These are phyloP conservation scores for Arctostaphylos glauca DNA, from an alignment of 148 eudicot species.

Conservation along the genomic window DNA sequence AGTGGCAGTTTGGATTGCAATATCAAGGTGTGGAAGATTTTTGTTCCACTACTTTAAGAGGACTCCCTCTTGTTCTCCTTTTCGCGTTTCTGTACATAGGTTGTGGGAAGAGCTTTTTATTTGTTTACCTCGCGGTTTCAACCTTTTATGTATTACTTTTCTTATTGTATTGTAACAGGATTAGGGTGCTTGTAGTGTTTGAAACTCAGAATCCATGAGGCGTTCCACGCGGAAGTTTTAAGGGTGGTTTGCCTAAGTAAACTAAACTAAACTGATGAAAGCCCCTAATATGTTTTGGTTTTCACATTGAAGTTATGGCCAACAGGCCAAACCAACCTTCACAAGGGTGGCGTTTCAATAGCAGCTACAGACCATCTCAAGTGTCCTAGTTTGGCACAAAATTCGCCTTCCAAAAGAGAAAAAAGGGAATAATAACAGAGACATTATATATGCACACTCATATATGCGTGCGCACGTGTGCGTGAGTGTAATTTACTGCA, in stretches of 20 bases:
- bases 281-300: neutral
- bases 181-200: neutral
- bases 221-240: no score
- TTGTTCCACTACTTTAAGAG: conserved; percentile 28
- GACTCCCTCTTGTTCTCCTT: neutral
- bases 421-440: neutral
- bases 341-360: neutral
- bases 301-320: neutral
- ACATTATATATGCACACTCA: neutral
- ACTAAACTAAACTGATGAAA: neutral
- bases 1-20: conserved; percentile 84
- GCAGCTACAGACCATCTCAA: neutral
- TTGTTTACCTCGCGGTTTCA: neutral
- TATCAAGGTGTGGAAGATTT: conserved; percentile 79
- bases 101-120: conserved; percentile 5
- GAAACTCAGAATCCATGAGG: neutral
- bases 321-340: neutral
- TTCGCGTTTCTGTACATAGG: conserved; percentile 2
- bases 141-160: neutral
- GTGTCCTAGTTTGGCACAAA: neutral
- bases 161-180: neutral
- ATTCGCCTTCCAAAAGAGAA: neutral
- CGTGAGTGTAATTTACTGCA: neutral
- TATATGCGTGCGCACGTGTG: neutral
- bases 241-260: neutral